Evolutionary conservation across 2,329 filamentous ascomycete genomes (phyloP).

Genomic region (Teratosphaeria viscida): DNA sequence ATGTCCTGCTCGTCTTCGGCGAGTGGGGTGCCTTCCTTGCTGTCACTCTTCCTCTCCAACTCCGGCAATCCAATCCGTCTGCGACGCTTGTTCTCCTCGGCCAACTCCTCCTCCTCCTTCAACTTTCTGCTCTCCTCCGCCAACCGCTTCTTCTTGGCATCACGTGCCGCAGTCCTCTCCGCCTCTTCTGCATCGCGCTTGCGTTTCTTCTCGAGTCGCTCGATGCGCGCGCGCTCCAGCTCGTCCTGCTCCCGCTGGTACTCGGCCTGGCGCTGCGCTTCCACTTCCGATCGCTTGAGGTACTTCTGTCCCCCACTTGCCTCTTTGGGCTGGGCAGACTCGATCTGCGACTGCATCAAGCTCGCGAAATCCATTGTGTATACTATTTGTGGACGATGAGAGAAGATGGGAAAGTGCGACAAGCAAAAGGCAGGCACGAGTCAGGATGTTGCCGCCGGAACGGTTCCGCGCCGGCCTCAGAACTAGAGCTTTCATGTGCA

Average conservation of each 20-base stretch:
- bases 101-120: conserved; percentile 61
- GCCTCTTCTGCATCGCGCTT: conserved; percentile 81
- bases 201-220: conserved; percentile 65
- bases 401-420: neutral
- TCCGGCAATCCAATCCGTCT: conserved; percentile 75
- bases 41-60: conserved; percentile 41
- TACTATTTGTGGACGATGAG: neutral
- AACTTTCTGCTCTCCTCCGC: conserved; percentile 67
- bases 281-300: conserved; percentile 72
- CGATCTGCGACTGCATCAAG: conserved; percentile 85
- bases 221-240: conserved; percentile 59
- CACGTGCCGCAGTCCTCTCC: conserved; percentile 55
- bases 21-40: conserved; percentile 17
- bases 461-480: neutral
- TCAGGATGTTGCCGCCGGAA: neutral
- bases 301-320: conserved; percentile 55
- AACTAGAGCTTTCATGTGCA: neutral
- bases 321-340: conserved; percentile 41
- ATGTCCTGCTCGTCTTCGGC: conserved; percentile 48
- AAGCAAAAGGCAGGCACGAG: neutral
- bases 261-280: conserved; percentile 67
- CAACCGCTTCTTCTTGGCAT: conserved; percentile 71
- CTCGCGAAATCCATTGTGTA: conserved; percentile 81
- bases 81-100: conserved; percentile 61
- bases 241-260: conserved; percentile 75